These are phyloP conservation scores for Chenopodium berlandieri DNA, from an alignment of 148 eudicot species.

Conservation along the genomic window DNA sequence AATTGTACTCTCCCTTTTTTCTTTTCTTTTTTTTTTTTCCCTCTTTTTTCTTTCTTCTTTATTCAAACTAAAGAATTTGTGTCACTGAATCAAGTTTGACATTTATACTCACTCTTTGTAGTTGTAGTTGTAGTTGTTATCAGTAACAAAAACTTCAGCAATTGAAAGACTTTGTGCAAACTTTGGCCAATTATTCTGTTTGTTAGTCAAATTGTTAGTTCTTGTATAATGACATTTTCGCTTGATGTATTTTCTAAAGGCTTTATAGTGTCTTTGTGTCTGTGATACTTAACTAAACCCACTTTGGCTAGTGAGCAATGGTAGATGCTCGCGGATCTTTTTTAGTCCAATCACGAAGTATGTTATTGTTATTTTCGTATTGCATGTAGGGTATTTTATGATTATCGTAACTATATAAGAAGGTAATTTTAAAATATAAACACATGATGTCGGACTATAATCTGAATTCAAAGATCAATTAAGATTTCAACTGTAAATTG, in stretches of 20 bases:
- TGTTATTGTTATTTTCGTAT: too few species aligned
- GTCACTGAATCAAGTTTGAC: conserved; percentile 34
- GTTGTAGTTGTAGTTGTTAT: background rate
- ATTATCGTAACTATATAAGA: too few species aligned
- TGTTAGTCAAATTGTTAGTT: conserved; percentile 28
- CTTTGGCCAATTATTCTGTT: conserved; percentile 9
- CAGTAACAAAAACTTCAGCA: conserved; percentile 11
- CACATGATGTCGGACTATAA: too few species aligned
- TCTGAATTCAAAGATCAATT: background rate
- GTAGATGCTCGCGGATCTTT: too few species aligned
- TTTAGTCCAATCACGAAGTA: too few species aligned
- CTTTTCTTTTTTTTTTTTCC: background rate
- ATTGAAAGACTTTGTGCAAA: conserved; percentile 30
- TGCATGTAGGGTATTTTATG: too few species aligned
- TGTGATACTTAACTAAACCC: background rate
- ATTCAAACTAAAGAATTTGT: conserved; percentile 10
- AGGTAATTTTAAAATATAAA: too few species aligned
- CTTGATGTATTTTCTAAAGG: background rate
- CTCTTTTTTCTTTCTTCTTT: background rate
- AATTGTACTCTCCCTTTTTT: background rate
- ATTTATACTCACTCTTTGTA: conserved; percentile 10
- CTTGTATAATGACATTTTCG: conserved; percentile 17
- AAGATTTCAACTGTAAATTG: background rate
- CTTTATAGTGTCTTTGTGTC: background rate
- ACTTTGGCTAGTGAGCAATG: background rate